Evolutionary conservation across 176 grass and related monocot species (phyloP).

Genomic region (Carex scoparia): DNA sequence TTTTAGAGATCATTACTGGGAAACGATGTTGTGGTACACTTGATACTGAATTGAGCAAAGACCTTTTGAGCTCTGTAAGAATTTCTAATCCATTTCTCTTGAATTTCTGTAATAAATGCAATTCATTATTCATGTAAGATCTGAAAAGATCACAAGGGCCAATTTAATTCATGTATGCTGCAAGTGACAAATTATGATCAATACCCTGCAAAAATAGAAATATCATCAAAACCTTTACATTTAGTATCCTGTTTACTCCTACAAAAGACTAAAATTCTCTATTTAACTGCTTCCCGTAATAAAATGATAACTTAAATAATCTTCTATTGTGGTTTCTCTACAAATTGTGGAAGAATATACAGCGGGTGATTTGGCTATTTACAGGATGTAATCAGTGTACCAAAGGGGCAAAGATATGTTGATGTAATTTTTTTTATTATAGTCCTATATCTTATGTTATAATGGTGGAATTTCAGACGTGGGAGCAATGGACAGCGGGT

Average conservation of each 20-base stretch:
- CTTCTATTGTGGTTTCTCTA: too few relatives aligned
- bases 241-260: neutral
- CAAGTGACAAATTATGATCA: neutral
- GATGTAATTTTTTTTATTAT: neutral
- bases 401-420: neutral
- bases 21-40: slow-evolving; percentile 30
- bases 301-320: too few relatives aligned
- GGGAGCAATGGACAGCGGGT: slow-evolving; percentile 54
- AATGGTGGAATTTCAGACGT: slow-evolving; percentile 34
- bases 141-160: neutral
- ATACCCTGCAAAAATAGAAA: neutral
- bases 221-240: neutral
- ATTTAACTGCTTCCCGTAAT: neutral
- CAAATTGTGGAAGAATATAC: neutral
- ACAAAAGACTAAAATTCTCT: neutral
- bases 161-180: neutral
- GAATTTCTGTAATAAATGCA: neutral
- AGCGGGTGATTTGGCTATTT: neutral
- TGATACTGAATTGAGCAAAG: neutral
- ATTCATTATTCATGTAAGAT: neutral
- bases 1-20: slow-evolving; percentile 60
- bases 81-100: neutral
- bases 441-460: neutral
- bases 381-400: neutral
- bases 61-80: slow-evolving; percentile 18